Percentiles rank a stretch among this genome's conserved stretches.
phyloP scores from a whole-genome alignment of 371 early-diverging fungal species.

The Syncephalis fuscata region DNA sequence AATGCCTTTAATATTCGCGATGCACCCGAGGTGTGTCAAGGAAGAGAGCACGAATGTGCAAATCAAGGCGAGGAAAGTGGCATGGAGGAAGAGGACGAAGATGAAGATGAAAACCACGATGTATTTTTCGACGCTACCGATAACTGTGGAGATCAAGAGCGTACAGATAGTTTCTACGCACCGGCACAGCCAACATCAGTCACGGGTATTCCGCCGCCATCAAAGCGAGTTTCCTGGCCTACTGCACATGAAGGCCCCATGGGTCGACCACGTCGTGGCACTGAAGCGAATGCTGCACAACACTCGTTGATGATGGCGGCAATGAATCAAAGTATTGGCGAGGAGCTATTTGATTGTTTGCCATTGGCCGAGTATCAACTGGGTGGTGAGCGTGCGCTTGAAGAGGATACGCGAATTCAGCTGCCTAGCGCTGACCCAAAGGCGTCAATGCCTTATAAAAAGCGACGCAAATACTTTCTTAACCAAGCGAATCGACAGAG shows the following conservation, averaged over 20 bases:
- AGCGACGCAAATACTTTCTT: constrained; percentile 41
- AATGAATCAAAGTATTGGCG: neutral
- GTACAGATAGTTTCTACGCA: too few species aligned
- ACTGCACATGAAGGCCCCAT: too few species aligned
- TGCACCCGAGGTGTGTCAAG: constrained; percentile 3
- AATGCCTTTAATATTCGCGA: constrained; percentile 22
- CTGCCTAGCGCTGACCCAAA: constrained; percentile 4
- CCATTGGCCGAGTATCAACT: constrained; percentile 11
- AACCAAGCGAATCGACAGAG: constrained; percentile 26
- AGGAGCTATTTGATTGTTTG: neutral
- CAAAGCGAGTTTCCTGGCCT: too few species aligned
- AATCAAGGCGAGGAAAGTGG: too few species aligned
- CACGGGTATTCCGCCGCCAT: too few species aligned
- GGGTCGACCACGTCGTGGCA: neutral
- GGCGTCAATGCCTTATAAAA: constrained; percentile 6
- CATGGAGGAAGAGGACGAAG: too few species aligned
- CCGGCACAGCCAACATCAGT: too few species aligned
- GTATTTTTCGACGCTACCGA: too few species aligned
- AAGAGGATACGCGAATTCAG: constrained; percentile 12
- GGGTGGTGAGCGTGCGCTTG: constrained; percentile 2
- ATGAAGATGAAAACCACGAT: too few species aligned
- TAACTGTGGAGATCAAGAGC: too few species aligned
- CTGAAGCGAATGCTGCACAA: neutral
- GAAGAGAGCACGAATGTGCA: neutral
- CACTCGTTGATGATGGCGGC: neutral